A percentile compares a stretch with the other conserved stretches of the same genome.
These are phyloP conservation scores for Thraustochytrium sp. DNA, from an alignment of 352 stramenopile genomes.

Conservation along the genomic window DNA sequence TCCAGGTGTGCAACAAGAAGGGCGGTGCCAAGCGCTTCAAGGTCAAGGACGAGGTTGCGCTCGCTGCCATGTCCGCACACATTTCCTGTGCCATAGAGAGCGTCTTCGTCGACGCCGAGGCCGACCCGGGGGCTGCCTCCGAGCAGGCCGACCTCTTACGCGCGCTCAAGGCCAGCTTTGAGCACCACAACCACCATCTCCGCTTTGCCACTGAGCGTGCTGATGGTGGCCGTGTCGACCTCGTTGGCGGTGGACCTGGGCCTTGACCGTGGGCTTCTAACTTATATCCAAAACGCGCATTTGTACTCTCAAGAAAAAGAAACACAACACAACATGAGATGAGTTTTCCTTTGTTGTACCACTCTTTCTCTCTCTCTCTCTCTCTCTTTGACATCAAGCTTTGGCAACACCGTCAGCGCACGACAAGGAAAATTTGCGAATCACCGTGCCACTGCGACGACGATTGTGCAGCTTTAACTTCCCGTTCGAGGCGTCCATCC, in stretches of 20 bases:
- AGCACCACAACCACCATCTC: constrained; percentile 29
- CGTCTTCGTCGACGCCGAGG: background rate
- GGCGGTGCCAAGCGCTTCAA: background rate
- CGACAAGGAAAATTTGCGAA: constrained; percentile 23
- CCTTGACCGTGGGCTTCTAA: too few relatives aligned
- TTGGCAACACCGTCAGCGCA: background rate
- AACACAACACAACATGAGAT: too few relatives aligned
- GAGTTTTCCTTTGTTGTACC: too few relatives aligned
- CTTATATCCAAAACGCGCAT: background rate
- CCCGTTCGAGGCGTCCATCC: constrained; percentile 32
- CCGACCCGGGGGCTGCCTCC: background rate
- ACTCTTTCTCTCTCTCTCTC: too few relatives aligned
- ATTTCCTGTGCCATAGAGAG: constrained; percentile 24
- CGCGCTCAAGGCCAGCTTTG: constrained; percentile 1
- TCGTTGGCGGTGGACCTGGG: background rate
- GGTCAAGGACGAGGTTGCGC: constrained; percentile 24
- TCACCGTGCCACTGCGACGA: background rate
- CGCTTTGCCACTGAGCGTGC: constrained; percentile 20
- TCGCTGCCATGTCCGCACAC: constrained; percentile 23
- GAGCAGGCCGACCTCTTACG: background rate
- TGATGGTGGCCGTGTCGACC: background rate
- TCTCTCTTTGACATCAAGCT: background rate
- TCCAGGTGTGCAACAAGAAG: constrained; percentile 28
- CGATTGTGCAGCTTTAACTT: constrained; percentile 10
- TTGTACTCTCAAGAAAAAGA: background rate